Conservation (phyloP, 345 rosid genomes). For the Hibiscus syriacus region DNA sequence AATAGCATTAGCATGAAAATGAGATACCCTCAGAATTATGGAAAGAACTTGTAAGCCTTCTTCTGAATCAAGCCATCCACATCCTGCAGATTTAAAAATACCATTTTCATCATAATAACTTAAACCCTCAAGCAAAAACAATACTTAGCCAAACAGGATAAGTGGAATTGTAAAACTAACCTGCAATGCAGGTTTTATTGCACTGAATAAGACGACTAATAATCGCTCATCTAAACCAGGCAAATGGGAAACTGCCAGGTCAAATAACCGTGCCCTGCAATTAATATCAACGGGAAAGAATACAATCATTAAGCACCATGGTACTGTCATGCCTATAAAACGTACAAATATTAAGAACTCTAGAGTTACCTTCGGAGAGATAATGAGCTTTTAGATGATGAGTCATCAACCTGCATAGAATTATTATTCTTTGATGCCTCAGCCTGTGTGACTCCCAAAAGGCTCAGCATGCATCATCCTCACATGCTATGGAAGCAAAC, state of each 20-base stretch:
- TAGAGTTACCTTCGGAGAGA: constrained; percentile 45
- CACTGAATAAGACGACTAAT: constrained; percentile 46
- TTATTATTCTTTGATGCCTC: constrained; percentile 32
- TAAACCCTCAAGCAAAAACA: not conserved
- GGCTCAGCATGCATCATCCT: constrained; percentile 58
- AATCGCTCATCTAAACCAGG: constrained; percentile 60
- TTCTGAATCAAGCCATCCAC: constrained; percentile 68
- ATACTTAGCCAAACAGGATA: constrained; percentile 6
- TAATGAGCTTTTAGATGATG: constrained; percentile 34
- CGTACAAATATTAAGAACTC: constrained; percentile 3
- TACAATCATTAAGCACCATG: not conserved
- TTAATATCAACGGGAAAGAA: constrained; percentile 9
- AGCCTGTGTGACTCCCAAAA: constrained; percentile 53
- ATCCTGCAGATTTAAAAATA: constrained; percentile 48
- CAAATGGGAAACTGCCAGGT: constrained; percentile 69
- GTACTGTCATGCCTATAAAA: not conserved
- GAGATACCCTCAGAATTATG: constrained; percentile 58
- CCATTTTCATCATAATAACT: not conserved
- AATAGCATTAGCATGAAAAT: not conserved
- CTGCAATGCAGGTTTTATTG: constrained; percentile 74
- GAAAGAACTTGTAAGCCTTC: constrained; percentile 94
- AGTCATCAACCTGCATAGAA: constrained; percentile 52
- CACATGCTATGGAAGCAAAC: constrained; percentile 76
- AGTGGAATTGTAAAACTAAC: constrained; percentile 28
- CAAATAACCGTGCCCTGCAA: constrained; percentile 74